Conservation (phyloP, 1,284 basidiomycete species). For the Tilletiaria anomala region DNA sequence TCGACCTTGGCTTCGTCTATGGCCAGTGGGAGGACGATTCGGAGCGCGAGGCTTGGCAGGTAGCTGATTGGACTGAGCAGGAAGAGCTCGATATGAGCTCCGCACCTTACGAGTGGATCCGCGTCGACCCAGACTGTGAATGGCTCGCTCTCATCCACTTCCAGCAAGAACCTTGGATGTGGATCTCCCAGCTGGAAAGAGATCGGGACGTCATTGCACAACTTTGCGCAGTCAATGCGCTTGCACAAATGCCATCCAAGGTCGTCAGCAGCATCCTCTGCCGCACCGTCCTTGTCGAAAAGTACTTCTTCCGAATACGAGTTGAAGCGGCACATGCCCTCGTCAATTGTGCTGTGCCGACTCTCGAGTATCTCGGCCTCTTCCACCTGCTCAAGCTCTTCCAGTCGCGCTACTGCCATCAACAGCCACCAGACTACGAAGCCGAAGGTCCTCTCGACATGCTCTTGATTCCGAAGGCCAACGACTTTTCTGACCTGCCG, state of each 20-base stretch:
- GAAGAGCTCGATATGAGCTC: slow-evolving; percentile 72
- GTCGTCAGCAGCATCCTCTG: slow-evolving; percentile 82
- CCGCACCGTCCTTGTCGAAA: slow-evolving; percentile 80
- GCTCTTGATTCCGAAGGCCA: slow-evolving; percentile 77
- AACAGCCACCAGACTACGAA: slow-evolving; percentile 9
- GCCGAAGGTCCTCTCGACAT: slow-evolving; percentile 15
- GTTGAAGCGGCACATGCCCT: slow-evolving; percentile 83
- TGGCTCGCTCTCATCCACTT: slow-evolving; percentile 88
- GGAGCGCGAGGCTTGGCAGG: slow-evolving; percentile 71
- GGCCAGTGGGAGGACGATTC: slow-evolving; percentile 70
- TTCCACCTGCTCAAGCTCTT: slow-evolving; percentile 95
- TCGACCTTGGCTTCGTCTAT: slow-evolving; percentile 78
- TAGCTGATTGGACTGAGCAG: slow-evolving; percentile 94
- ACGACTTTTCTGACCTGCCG: slow-evolving; percentile 78
- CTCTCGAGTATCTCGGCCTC: slow-evolving; percentile 70
- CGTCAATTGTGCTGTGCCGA: slow-evolving; percentile 67
- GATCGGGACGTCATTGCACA: slow-evolving; percentile 90
- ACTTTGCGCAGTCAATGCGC: slow-evolving; percentile 36
- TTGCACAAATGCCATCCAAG: slow-evolving; percentile 65
- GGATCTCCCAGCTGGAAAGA: slow-evolving; percentile 89
- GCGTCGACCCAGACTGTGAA: slow-evolving; percentile 97
- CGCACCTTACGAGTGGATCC: slow-evolving; percentile 95
- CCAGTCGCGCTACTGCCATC: slow-evolving; percentile 68
- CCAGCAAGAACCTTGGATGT: slow-evolving; percentile 95
- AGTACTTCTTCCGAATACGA: slow-evolving; percentile 93